Conservation (phyloP, 2,329 filamentous ascomycete species). For the Sclerotinia subarctica region DNA sequence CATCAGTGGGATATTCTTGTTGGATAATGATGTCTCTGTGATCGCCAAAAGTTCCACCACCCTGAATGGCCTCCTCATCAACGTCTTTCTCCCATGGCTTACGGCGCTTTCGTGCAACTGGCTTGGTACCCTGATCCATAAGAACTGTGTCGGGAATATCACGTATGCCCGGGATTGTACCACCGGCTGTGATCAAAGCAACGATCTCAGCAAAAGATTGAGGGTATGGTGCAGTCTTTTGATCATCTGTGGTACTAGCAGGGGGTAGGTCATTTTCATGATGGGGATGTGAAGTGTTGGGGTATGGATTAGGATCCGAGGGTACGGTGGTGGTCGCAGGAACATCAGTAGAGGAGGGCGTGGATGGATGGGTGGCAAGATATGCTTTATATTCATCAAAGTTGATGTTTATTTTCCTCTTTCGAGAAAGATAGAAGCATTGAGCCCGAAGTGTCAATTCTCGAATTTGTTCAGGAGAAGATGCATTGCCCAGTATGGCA, state of each 20-base stretch:
- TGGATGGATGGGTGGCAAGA: slow-evolving; percentile 35
- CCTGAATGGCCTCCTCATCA: slow-evolving; percentile 30
- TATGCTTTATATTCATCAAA: slow-evolving; percentile 67
- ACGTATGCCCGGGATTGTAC: slow-evolving; percentile 81
- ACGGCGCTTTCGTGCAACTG: slow-evolving; percentile 42
- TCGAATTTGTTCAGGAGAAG: slow-evolving; percentile 51
- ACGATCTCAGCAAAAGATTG: slow-evolving; percentile 82
- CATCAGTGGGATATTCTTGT: slow-evolving; percentile 17
- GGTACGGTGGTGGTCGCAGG: slow-evolving; percentile 10
- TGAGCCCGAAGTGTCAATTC: slow-evolving; percentile 64
- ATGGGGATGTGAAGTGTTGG: slow-evolving; percentile 2
- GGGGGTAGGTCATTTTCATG: slow-evolving; percentile 20
- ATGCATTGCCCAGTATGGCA: slow-evolving; percentile 60
- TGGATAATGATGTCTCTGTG: slow-evolving; percentile 18
- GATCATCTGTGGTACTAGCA: slow-evolving; percentile 9
- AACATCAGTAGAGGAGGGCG: slow-evolving; percentile 20
- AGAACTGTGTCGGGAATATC: slow-evolving; percentile 81
- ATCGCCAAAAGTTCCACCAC: slow-evolving; percentile 27
- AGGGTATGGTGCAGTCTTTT: slow-evolving; percentile 66
- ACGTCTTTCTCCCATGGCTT: slow-evolving; percentile 77
- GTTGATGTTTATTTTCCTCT: slow-evolving; percentile 53
- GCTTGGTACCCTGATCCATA: slow-evolving; percentile 58
- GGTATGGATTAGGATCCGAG: neutral
- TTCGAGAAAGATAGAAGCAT: slow-evolving; percentile 62
- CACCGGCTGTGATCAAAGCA: slow-evolving; percentile 76